These are phyloP conservation scores for Auriscalpium microsporum DNA, from an alignment of 768 basidiomycete genomes.

Conservation along the genomic window DNA sequence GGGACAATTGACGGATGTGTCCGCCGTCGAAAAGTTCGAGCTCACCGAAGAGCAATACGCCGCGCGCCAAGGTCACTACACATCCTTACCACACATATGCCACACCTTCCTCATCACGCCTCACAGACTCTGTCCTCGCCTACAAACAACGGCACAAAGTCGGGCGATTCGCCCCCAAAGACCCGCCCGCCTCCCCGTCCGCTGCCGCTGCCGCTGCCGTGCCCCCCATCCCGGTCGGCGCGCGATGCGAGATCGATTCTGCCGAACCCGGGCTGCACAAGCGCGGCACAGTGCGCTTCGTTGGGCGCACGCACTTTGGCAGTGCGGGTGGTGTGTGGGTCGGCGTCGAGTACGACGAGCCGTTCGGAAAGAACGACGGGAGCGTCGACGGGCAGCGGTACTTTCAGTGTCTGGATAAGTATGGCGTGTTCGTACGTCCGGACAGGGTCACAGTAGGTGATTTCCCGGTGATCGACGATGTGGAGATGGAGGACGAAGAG, in stretches of 20 bases:
- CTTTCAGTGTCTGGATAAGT: slow-evolving; percentile 68
- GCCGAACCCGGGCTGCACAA: slow-evolving; percentile 60
- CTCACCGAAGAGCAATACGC: slow-evolving; percentile 77
- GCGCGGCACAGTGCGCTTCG: slow-evolving; percentile 79
- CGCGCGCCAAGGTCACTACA: slow-evolving; percentile 53
- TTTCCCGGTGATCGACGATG: slow-evolving; percentile 68
- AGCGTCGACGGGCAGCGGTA: slow-evolving; percentile 85
- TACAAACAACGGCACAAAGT: slow-evolving; percentile 84
- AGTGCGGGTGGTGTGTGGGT: slow-evolving; percentile 67
- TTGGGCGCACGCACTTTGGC: slow-evolving; percentile 73
- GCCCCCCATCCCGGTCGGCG: slow-evolving; percentile 48
- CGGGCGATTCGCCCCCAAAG: slow-evolving; percentile 72
- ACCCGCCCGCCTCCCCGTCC: slow-evolving; percentile 25
- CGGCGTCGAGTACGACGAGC: slow-evolving; percentile 92
- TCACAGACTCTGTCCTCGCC: slow-evolving; percentile 75
- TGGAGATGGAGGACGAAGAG: slow-evolving; percentile 70
- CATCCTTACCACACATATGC: neutral
- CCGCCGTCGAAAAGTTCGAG: slow-evolving; percentile 90
- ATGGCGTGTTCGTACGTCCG: slow-evolving; percentile 81
- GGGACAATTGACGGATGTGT: slow-evolving; percentile 79
- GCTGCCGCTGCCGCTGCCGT: slow-evolving; percentile 18
- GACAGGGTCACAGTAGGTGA: slow-evolving; percentile 79
- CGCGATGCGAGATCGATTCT: slow-evolving; percentile 79
- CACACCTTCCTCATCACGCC: neutral
- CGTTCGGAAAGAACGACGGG: slow-evolving; percentile 92